Conservation (phyloP, 2,329 filamentous ascomycete genomes). For the Pseudocercospora eumusae region DNA sequence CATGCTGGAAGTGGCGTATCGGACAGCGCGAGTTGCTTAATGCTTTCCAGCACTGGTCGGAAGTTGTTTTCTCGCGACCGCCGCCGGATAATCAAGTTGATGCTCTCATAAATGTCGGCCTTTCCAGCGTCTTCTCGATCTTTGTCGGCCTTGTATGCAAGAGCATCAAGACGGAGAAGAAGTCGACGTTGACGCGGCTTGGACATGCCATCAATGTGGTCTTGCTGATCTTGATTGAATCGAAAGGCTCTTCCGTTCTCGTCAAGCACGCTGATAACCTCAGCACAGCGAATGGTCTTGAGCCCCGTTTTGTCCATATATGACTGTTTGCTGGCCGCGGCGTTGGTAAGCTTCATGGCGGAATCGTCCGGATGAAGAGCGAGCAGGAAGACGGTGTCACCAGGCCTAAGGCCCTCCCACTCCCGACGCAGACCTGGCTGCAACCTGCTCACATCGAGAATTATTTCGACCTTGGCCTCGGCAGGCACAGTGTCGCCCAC, state of each 20-base stretch:
- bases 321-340: constrained; percentile 47
- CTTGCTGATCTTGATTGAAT: constrained; percentile 53
- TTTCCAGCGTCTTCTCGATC: constrained; percentile 66
- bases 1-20: constrained; percentile 84
- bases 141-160: constrained; percentile 75
- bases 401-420: constrained; percentile 84
- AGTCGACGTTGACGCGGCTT: constrained; percentile 67
- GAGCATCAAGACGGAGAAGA: constrained; percentile 77
- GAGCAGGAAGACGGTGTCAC: constrained; percentile 87
- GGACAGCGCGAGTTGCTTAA: constrained; percentile 79
- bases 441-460: constrained; percentile 78
- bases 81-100: constrained; percentile 84
- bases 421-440: constrained; percentile 74
- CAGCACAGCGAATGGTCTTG: constrained; percentile 73
- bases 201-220: constrained; percentile 63
- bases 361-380: constrained; percentile 66
- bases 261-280: constrained; percentile 82
- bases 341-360: constrained; percentile 57
- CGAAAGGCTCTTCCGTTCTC: constrained; percentile 76
- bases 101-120: constrained; percentile 74
- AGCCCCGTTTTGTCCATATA: constrained; percentile 66
- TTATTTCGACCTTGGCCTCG: constrained; percentile 80
- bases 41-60: constrained; percentile 87
- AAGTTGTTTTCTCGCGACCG: constrained; percentile 95
- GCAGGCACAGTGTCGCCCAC: constrained; percentile 77